Base-by-base conservation (phyloP, 2,329 filamentous ascomycete species). In the Ceratocystiopsis sp. region DNA sequence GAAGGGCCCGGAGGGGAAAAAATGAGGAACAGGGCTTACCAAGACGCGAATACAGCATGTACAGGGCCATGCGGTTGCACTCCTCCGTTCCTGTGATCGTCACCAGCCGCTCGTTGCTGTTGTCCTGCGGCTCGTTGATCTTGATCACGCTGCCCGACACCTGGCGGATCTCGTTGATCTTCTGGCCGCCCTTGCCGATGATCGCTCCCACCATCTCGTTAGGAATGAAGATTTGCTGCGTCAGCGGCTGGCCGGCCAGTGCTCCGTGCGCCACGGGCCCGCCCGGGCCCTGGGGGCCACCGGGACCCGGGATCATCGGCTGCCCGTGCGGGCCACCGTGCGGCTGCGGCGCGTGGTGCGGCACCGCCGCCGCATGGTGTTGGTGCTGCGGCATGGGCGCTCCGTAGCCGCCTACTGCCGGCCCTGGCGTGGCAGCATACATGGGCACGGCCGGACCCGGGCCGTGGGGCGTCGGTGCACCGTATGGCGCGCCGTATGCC, bases 191-290 rank as follows among this genome's bases (percentile, higher is more conserved):
- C 66, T 98, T 98, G 56, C 91, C 91, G 54, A 98, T 98, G 55
- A 98, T 98, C 44, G 91, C 91, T 49, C 91, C 91, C 43, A 98
- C 91, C 91, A 98, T 96, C 57, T 98, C 91, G 59, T 98, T 98
- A 46, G 91, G 91, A 54, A 98, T 98, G 65, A 83, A 98, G 52
- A 98, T 98, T 63, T 98, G 91, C 63, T 98, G 91, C 3, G 91
- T 98, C 56, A 96, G 69, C 41, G 87, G 85, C 50, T 84, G 80
- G 42, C 84, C 84, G 36, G 50, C 55, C 71, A 63, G 77, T 38
- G 58, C 75, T 16, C 75, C 75, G 50, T 78, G 75, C 14, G 84
- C 84, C 37, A 48, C 56, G 69, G 62, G 77, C 37, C 60, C 75
- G 16, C 75, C 75, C 49, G 42, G 40, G 19, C 39, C 39, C 11